Percentiles rank a stretch among this genome's conserved stretches.
Conservation (phyloP, 805 yeast species). For the Candida xyloterini region DNA sequence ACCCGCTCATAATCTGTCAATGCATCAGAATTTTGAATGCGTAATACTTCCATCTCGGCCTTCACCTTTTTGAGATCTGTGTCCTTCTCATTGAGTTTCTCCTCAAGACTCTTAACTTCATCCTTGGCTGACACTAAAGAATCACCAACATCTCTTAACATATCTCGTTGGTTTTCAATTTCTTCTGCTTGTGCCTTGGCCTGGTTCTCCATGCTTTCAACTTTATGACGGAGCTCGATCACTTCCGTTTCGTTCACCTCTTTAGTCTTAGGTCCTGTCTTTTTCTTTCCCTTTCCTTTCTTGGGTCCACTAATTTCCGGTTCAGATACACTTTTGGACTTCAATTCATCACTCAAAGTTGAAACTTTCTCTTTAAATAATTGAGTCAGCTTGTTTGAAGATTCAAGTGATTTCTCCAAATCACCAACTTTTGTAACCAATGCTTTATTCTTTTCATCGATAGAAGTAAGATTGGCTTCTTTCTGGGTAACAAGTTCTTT, state of each 20-base stretch:
- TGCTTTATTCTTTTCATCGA: slow-evolving; percentile 2
- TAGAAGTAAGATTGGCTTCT: background rate
- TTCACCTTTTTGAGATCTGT: slow-evolving; percentile 22
- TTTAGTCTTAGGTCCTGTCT: slow-evolving; percentile 1
- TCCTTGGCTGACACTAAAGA: slow-evolving; percentile 73
- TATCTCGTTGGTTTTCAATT: slow-evolving; percentile 67
- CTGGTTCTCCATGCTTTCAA: slow-evolving; percentile 22
- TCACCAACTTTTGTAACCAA: slow-evolving; percentile 7
- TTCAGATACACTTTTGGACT: slow-evolving; percentile 3
- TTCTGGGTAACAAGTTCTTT: background rate
- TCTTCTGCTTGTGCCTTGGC: slow-evolving; percentile 46
- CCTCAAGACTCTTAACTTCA: background rate
- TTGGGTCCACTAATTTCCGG: slow-evolving; percentile 15
- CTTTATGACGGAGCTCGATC: slow-evolving; percentile 27
- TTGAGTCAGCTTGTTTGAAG: slow-evolving; percentile 22
- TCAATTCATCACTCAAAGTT: slow-evolving; percentile 20
- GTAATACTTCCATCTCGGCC: slow-evolving; percentile 28
- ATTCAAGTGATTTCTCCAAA: slow-evolving; percentile 23
- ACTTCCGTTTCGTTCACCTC: slow-evolving; percentile 15
- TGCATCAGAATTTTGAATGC: slow-evolving; percentile 37
- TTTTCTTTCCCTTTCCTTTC: slow-evolving; percentile 12
- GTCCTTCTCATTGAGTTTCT: background rate
- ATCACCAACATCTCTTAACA: slow-evolving; percentile 72
- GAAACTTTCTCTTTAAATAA: slow-evolving; percentile 28
- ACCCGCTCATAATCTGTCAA: slow-evolving; percentile 35